Base-by-base conservation (phyloP, 768 basidiomycete genomes). In the Lyophyllum decastes region DNA sequence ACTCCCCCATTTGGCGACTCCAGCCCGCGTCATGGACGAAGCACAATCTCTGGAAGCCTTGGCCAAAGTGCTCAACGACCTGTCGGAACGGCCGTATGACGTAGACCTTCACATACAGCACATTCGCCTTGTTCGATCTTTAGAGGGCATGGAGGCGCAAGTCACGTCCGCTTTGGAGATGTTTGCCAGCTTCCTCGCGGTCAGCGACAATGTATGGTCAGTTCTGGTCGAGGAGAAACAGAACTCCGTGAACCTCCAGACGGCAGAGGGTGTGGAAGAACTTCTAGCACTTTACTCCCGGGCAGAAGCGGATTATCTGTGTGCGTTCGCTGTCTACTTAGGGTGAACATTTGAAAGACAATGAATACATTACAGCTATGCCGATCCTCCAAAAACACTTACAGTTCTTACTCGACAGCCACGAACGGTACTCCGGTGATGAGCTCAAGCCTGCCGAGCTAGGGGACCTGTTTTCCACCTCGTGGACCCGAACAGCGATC, bases 271-370 rank as follows among this genome's bases (percentile, higher is more conserved):
- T 8, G 73, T 83, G 21, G 63, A 81, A 44, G 84, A 85, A 45
- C 66, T 93, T 40, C 70, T 92, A 57, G 76, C 78, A 16, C 64
- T 89, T 38, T 94, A 87, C 68, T 72, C 76, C 38, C 80, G 79
- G 34, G 92, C 93, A 21, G 88, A 88, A 64, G 72, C 68, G 10
- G 93, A 94, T 65, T 94, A 93, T 70, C 69, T 94, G 34, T 94
- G 93, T 94, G 70, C 66, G 91, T 79, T 55, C 27, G 45, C 21
- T 9, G 50, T 33, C 19, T 48, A n/a, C 27, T 54, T 35, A 53
- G 19, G 22, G 7, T 50, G 34, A 2, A 21, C 21, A 49, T 41
- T 38, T 21, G 41, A 40, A 43, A 26, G 57, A 49, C 49, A 46
- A 38, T 34, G 12, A 33, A 55, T 49, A 44, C 46, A 12, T 51